These are phyloP conservation scores for Chalciporus piperatoides DNA, from an alignment of 1,284 basidiomycete species.

Conservation along the genomic window DNA sequence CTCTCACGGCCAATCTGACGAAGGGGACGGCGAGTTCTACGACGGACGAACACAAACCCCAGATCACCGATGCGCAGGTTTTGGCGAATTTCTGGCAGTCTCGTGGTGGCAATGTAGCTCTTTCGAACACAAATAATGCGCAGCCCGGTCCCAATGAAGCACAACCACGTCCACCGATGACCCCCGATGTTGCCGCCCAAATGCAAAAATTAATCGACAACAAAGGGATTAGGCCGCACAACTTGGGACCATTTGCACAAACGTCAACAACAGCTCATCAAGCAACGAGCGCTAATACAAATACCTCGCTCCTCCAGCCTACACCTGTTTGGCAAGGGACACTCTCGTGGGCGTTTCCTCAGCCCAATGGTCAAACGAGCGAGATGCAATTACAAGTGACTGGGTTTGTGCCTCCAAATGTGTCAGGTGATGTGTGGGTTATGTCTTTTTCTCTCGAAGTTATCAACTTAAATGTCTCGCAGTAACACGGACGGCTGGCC, in stretches of 20 bases:
- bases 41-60: conserved; percentile 25
- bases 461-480: conserved; percentile 7
- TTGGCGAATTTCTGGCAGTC: conserved; percentile 29
- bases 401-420: conserved; percentile 19
- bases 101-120: conserved; percentile 19
- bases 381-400: conserved; percentile 45
- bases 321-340: conserved; percentile 46
- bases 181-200: conserved; percentile 39
- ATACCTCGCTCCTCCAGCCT: conserved; percentile 6
- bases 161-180: conserved; percentile 5
- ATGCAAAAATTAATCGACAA: conserved; percentile 54
- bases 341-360: conserved; percentile 47
- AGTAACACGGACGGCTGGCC: conserved; percentile 60
- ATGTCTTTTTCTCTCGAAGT: not conserved
- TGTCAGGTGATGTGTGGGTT: conserved; percentile 35
- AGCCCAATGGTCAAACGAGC: conserved; percentile 38
- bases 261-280: conserved; percentile 10
- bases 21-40: not conserved
- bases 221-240: conserved; percentile 17
- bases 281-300: conserved; percentile 11
- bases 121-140: not conserved
- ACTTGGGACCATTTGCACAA: conserved; percentile 12
- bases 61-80: conserved; percentile 20
- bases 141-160: conserved; percentile 14
- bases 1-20: conserved; percentile 6